Conservation (phyloP, 345 rosid species). For the Gossypium mustelinum region DNA sequence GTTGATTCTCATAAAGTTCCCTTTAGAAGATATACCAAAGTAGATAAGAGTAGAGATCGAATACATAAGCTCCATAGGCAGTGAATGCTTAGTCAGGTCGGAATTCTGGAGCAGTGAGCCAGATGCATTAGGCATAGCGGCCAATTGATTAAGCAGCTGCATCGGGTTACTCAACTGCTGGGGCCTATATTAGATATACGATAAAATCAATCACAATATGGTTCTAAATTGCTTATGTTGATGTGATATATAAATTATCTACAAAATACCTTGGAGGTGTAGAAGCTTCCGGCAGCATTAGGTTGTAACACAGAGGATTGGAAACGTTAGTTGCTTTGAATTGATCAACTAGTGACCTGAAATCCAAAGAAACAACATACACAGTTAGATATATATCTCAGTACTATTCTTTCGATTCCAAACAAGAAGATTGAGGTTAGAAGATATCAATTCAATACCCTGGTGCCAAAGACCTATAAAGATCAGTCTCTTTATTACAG, state of each 20-base stretch:
- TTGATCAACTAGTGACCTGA: slow-evolving; percentile 10
- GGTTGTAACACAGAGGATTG: background rate
- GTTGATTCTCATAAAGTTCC: background rate
- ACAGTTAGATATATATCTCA: background rate
- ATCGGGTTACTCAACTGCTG: background rate
- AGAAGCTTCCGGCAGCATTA: background rate
- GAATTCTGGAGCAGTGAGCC: background rate
- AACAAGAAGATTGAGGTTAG: background rate
- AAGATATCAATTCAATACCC: slow-evolving; percentile 15
- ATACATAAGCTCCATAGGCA: slow-evolving; percentile 1
- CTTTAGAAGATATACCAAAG: background rate
- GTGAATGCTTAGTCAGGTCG: background rate
- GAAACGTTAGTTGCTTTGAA: background rate
- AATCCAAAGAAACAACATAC: background rate
- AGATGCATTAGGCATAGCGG: slow-evolving; percentile 5
- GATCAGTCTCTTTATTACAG: slow-evolving; percentile 5
- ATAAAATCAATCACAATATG: background rate
- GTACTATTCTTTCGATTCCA: background rate
- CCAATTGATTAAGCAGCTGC: background rate
- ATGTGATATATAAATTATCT: background rate
- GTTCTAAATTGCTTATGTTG: background rate
- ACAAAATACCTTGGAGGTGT: slow-evolving; percentile 1
- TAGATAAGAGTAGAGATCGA: background rate
- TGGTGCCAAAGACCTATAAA: slow-evolving; percentile 1
- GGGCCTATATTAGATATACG: background rate